Evolutionary conservation across 2,329 filamentous ascomycete genomes (phyloP).

Genomic region (Pyricularia sp.): DNA sequence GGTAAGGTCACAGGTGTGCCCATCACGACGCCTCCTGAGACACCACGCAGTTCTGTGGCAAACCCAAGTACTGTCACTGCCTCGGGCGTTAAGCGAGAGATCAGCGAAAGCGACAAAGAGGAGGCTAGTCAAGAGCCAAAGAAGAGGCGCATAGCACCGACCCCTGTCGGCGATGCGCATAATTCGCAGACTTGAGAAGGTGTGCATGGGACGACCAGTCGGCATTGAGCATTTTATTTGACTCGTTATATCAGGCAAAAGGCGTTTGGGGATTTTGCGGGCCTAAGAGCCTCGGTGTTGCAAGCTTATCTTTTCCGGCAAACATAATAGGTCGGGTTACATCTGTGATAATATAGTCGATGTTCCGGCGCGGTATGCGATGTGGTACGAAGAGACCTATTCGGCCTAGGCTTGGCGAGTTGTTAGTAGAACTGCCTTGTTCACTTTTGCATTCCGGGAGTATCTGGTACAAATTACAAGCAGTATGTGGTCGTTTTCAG

Average conservation of each 20-base stretch:
- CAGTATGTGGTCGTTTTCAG: background rate
- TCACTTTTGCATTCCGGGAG: background rate
- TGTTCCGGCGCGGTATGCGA: too few relatives aligned
- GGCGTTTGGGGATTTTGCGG: background rate
- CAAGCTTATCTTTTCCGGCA: background rate
- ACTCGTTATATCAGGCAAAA: background rate
- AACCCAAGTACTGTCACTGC: conserved; percentile 30
- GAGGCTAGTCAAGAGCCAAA: conserved; percentile 46
- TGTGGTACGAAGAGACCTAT: too few relatives aligned
- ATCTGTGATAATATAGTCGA: background rate
- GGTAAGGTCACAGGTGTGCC: conserved; percentile 55
- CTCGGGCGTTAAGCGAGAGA: conserved; percentile 45
- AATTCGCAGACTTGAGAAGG: background rate
- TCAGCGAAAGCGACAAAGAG: conserved; percentile 43
- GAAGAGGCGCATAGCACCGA: conserved; percentile 63
- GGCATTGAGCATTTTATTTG: background rate
- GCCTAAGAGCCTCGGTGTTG: background rate
- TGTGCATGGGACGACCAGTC: background rate
- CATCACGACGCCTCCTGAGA: conserved; percentile 84
- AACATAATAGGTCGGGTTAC: background rate
- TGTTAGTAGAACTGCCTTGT: background rate
- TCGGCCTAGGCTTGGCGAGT: background rate
- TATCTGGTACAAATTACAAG: background rate
- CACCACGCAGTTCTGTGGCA: conserved; percentile 55
- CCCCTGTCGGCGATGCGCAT: conserved; percentile 32